Base-by-base conservation (phyloP, 441 rosid genomes). In the Bocquillonia castaneifolia region DNA sequence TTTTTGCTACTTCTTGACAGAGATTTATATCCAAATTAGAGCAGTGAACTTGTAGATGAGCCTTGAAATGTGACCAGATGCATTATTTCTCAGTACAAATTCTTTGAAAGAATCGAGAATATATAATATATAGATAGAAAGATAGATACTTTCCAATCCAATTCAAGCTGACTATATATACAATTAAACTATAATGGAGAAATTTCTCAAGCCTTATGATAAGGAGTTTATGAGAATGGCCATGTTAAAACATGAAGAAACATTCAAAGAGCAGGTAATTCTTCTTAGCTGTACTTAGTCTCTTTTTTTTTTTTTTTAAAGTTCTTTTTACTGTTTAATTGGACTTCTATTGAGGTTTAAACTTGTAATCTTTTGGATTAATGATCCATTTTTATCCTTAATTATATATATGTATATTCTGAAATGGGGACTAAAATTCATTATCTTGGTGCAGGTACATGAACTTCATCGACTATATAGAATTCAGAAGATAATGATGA, bases 231-330 rank as follows among this genome's bases (percentile, higher is more conserved):
- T 94, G 99, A 90, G 81, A 82, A 73, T 85, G 93, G 96, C 96
- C 71, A 94, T 94, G 84, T 75, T 94, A 63, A 87, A 88, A 73
- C 99, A 94, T 73, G 99, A 94, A 83, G 88, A 91, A 85, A 94
- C 96, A 48, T 94, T 94, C 83, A 94, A 82, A 83, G 84, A 90
- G 72, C 99, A 94, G 94, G 99, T 89, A 74, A 25, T 63, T n/a
- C 34, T 18, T 26, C 17, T 18, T 39, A 14, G n/a, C n/a, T n/a
- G n/a, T n/a, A n/a, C n/a, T n/a, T n/a, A n/a, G n/a, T n/a, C n/a
- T 39, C 26, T 34, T 34, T 26, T 22, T 29, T 20, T 15, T 17
- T 22, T 12, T 34, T 25, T 26, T 25, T 53, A 5, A 53, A 23
- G 32, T 25, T 47, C 7, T 47, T 51, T 51, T 1, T 8, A 20